phyloP scores from a whole-genome alignment of 2,329 filamentous ascomycete genomes.

The Pseudocercospora vitis region DNA sequence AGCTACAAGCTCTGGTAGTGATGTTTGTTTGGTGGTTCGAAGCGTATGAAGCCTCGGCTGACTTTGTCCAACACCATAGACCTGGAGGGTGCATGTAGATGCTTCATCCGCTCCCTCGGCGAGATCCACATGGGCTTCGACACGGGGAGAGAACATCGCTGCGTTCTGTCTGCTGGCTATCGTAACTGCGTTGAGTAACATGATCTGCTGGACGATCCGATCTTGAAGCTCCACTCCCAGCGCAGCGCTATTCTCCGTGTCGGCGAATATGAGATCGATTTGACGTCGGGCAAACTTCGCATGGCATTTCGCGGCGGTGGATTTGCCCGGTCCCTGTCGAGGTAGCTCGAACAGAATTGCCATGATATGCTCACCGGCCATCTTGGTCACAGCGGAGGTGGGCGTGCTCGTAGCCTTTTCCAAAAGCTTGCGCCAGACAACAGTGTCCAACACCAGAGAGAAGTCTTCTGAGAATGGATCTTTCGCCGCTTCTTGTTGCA shows the following conservation, averaged over 20 bases:
- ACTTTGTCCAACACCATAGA: slow-evolving; percentile 25
- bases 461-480: slow-evolving; percentile 5
- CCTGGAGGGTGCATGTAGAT: slow-evolving; percentile 24
- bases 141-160: not conserved
- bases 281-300: slow-evolving; percentile 25
- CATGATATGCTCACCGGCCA: slow-evolving; percentile 13
- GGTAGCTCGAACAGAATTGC: slow-evolving; percentile 23
- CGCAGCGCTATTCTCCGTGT: not conserved
- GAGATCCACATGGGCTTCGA: not conserved
- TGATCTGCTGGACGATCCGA: slow-evolving; percentile 17
- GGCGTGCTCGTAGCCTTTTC: slow-evolving; percentile 23
- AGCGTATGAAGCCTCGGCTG: slow-evolving; percentile 22
- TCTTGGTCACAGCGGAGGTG: slow-evolving; percentile 12
- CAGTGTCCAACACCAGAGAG: slow-evolving; percentile 18
- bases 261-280: slow-evolving; percentile 20
- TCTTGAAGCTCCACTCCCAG: slow-evolving; percentile 3
- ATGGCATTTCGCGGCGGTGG: slow-evolving; percentile 19
- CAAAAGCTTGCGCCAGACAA: slow-evolving; percentile 26
- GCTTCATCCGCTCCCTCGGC: not conserved
- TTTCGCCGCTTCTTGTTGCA: slow-evolving; percentile 12
- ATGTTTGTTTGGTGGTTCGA: slow-evolving; percentile 18
- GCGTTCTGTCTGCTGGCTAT: slow-evolving; percentile 20
- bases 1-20: slow-evolving; percentile 26
- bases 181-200: slow-evolving; percentile 24
- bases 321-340: slow-evolving; percentile 2